phyloP scores from a whole-genome alignment of 768 basidiomycete genomes.

The Russula ochroleuca region DNA sequence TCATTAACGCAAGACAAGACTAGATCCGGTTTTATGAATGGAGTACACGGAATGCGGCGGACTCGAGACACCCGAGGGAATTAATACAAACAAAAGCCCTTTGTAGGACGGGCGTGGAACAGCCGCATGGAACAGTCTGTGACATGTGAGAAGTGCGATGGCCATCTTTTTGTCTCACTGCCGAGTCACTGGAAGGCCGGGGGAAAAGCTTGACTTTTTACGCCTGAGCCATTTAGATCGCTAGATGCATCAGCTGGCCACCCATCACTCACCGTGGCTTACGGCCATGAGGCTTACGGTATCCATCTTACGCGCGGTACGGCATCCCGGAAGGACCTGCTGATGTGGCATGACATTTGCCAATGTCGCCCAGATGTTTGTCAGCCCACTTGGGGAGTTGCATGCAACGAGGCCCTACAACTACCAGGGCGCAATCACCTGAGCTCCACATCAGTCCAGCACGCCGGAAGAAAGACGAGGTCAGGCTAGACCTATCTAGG shows the following conservation, averaged over 20 bases:
- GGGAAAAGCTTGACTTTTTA: neutral
- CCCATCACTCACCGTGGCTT: neutral
- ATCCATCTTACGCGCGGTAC: neutral
- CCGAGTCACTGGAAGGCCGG: neutral
- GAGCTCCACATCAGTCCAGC: neutral
- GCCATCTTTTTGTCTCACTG: neutral
- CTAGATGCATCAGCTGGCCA: neutral
- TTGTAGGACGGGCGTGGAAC: constrained; percentile 1
- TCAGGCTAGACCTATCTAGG: neutral
- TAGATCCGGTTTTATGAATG: constrained; percentile 15
- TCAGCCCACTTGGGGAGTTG: neutral
- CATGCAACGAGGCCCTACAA: constrained; percentile 1
- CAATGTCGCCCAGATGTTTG: neutral
- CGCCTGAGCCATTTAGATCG: neutral
- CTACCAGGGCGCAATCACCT: neutral
- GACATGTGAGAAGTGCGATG: constrained; percentile 1
- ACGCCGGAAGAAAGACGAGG: neutral
- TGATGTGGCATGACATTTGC: neutral
- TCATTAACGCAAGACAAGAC: neutral
- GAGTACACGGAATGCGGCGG: neutral
- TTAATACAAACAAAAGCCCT: neutral
- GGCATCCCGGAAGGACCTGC: neutral
- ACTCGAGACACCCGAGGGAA: neutral
- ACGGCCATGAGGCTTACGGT: neutral
- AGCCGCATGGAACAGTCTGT: constrained; percentile 3